Evolutionary conservation across 2,329 filamentous ascomycete species (phyloP), one percentile per base, ranked within the genome.

Genomic region (Talaromyces verruculosus): DNA sequence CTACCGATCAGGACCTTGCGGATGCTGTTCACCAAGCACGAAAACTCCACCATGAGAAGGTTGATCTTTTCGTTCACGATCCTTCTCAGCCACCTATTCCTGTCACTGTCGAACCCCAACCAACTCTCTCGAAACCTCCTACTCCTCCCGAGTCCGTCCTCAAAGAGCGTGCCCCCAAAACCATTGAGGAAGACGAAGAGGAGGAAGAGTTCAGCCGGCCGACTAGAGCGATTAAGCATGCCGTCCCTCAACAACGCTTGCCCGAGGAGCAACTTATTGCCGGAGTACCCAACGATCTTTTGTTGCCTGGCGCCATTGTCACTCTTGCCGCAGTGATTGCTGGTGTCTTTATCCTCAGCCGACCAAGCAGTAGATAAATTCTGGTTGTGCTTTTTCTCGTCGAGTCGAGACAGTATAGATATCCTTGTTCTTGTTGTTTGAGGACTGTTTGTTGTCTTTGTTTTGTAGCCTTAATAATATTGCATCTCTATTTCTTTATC

Each of bases 31-130:
- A 89, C 22, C 85, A 98, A 33, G 92, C 94, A 4, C 89, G 92
- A 67, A 88, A 91, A 66, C 85, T 87, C 55, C 88, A 84, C 71
- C 89, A 88, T 55, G 95, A 98, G 71, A 99, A 99, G 84, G 95
- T 99, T 22, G 95, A 99, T 73, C 85, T 99, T 17, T 98, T 97
- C 73, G 93, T 98, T 13, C 95, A 99, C 76, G 91, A 99, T 72
- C 93, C 94, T 0, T 88, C 93, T 69, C 90, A 95, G 80, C 88
- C 94, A n/a, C 91, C 93, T 0, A 85, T 93, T n/a, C 82, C 88
- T 10, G 82, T 85, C 1, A 85, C 87, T 0, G 78, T 88, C 11
- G 84, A 89, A 45, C 87, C 87, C 43, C 83, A 87, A 67, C 87
- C 87, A 1, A 74, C 75, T 22, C 80, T 79, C 3, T 73, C 80